These are phyloP conservation scores for Diatrype stigma DNA, from an alignment of 2,329 filamentous ascomycete species.

Conservation along the genomic window DNA sequence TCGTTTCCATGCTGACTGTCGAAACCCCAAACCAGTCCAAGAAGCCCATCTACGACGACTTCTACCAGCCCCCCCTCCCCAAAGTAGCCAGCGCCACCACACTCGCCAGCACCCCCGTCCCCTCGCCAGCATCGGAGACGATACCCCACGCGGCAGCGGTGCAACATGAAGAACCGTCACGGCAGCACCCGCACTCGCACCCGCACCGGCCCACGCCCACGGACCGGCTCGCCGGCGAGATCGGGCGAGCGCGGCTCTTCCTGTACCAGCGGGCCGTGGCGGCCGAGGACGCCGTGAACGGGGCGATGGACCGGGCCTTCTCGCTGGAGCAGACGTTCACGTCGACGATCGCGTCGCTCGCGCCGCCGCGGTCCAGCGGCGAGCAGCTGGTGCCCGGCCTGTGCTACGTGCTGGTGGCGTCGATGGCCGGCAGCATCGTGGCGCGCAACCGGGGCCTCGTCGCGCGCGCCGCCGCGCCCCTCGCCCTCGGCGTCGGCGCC, in stretches of 20 bases:
- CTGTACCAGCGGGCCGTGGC: conserved; percentile 70
- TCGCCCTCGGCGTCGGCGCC: conserved; percentile 75
- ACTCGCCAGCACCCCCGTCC: conserved; percentile 15
- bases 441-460: conserved; percentile 83
- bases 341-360: conserved; percentile 80
- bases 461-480: conserved; percentile 70
- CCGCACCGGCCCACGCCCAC: conserved; percentile 69
- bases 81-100: conserved; percentile 4
- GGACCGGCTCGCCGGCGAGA: conserved; percentile 79
- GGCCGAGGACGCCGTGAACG: conserved; percentile 80
- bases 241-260: conserved; percentile 74
- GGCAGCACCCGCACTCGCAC: conserved; percentile 26
- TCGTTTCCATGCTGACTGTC: background rate
- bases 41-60: conserved; percentile 80
- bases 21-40: conserved; percentile 26
- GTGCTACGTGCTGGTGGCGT: conserved; percentile 88
- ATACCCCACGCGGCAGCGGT: conserved; percentile 21
- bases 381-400: conserved; percentile 86
- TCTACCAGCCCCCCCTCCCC: conserved; percentile 39
- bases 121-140: conserved; percentile 30
- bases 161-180: conserved; percentile 14
- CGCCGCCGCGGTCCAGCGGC: conserved; percentile 77
- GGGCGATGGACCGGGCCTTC: conserved; percentile 74
- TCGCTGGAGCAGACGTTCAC: conserved; percentile 86
- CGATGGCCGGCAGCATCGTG: conserved; percentile 92